Conservation (phyloP, 352 stramenopile genomes). For the Phytophthora podocarpi region DNA sequence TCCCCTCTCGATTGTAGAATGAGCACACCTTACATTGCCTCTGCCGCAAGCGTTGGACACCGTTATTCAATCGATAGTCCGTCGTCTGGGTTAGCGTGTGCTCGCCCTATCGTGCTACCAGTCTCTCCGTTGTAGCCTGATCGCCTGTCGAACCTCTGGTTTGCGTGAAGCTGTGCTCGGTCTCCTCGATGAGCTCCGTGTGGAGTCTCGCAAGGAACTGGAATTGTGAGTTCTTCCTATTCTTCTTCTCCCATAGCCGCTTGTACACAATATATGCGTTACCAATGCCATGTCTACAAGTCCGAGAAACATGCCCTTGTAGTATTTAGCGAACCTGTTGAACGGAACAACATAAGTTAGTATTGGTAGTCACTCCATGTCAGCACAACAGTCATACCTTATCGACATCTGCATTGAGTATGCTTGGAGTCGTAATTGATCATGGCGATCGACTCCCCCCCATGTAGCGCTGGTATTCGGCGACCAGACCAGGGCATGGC, state of each 20-base stretch:
- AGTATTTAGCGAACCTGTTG: conserved; percentile 15
- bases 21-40: background rate
- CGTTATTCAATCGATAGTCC: background rate
- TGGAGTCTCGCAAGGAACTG: background rate
- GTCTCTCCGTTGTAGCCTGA: background rate
- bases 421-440: conserved; percentile 16
- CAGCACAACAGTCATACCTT: background rate
- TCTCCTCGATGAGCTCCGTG: background rate
- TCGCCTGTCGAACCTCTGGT: background rate
- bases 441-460: conserved; percentile 12
- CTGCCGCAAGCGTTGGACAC: background rate
- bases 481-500: background rate
- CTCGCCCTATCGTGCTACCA: background rate
- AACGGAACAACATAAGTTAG: background rate
- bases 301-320: conserved; percentile 22
- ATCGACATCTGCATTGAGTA: conserved; percentile 14
- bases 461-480: conserved; percentile 8
- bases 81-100: background rate
- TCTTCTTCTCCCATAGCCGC: background rate
- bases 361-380: background rate
- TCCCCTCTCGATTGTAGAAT: too few relatives aligned
- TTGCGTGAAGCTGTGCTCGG: background rate
- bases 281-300: background rate
- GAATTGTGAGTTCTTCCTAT: background rate
- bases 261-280: background rate